phyloP scores from a whole-genome alignment of 2,329 filamentous ascomycete genomes.

The Ilyonectria mors-panacis region DNA sequence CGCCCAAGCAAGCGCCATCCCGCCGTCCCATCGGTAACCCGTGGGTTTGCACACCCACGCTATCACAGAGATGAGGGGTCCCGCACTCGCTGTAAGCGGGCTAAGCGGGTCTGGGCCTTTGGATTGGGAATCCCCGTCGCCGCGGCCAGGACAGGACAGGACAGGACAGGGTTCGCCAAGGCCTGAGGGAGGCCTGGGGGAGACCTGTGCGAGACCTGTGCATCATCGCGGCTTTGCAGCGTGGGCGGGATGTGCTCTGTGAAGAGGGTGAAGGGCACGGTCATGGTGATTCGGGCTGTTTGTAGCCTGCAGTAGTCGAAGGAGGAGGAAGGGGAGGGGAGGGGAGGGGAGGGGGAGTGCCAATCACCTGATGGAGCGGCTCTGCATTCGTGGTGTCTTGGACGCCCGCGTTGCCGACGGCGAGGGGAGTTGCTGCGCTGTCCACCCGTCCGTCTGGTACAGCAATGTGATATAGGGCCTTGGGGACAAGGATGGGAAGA shows the following conservation, averaged over 20 bases:
- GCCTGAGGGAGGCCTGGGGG: constrained; percentile 32
- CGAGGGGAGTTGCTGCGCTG: background rate
- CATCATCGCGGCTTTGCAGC: constrained; percentile 27
- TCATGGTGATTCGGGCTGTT: background rate
- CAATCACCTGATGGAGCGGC: constrained; percentile 28
- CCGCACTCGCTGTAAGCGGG: constrained; percentile 21
- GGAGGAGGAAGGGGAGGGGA: constrained; percentile 7
- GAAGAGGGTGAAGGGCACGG: constrained; percentile 3
- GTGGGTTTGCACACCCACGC: constrained; percentile 31
- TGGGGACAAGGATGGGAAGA: background rate
- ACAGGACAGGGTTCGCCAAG: constrained; percentile 37
- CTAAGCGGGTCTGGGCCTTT: constrained; percentile 41
- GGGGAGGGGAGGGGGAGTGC: constrained; percentile 9
- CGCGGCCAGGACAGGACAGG: constrained; percentile 14
- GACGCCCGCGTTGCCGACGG: constrained; percentile 9
- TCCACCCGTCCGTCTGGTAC: constrained; percentile 6
- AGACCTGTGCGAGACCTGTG: constrained; percentile 34
- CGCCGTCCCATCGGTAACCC: constrained; percentile 24
- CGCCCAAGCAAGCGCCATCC: constrained; percentile 26
- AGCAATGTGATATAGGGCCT: constrained; percentile 4
- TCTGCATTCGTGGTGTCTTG: constrained; percentile 21
- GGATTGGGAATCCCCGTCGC: constrained; percentile 23
- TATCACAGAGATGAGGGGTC: constrained; percentile 28
- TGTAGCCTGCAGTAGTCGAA: constrained; percentile 5
- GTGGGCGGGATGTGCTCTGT: background rate